These are phyloP conservation scores for Aureobasidium sp. DNA, from an alignment of 2,329 filamentous ascomycete species.

Conservation along the genomic window DNA sequence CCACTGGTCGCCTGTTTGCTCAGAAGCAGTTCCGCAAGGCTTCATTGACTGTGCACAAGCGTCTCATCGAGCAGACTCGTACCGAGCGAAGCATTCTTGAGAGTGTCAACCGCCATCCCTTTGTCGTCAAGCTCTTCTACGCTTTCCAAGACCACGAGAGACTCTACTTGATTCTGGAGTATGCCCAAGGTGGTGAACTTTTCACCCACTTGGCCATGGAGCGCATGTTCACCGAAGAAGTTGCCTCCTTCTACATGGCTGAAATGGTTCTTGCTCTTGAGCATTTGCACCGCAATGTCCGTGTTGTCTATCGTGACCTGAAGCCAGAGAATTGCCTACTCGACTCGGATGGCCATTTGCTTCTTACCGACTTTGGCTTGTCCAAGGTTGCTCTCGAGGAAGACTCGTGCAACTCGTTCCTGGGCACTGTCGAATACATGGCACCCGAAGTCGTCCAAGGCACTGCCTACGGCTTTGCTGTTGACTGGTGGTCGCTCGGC, in stretches of 20 bases:
- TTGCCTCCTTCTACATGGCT: conserved; percentile 94
- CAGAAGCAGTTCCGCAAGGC: conserved; percentile 99
- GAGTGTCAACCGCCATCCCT: conserved; percentile 91
- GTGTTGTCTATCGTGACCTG: conserved; percentile 91
- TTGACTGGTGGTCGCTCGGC: conserved; percentile 98
- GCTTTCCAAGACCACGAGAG: conserved; percentile 98
- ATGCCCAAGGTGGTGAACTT: conserved; percentile 91
- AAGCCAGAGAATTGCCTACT: conserved; percentile 97
- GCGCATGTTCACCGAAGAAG: conserved; percentile 87
- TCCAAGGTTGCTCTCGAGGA: conserved; percentile 84
- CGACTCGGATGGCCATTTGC: conserved; percentile 80
- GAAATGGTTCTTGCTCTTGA: conserved; percentile 93
- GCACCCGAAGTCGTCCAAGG: conserved; percentile 88
- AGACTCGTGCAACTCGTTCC: conserved; percentile 72
- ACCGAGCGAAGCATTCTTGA: conserved; percentile 92
- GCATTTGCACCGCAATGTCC: conserved; percentile 83
- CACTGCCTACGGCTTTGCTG: conserved; percentile 82
- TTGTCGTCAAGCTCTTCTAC: conserved; percentile 96
- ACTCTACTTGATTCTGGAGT: conserved; percentile 93
- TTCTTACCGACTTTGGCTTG: conserved; percentile 92
- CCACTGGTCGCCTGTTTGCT: conserved; percentile 82
- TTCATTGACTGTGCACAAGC: conserved; percentile 88
- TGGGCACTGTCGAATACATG: conserved; percentile 98
- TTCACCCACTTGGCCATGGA: conserved; percentile 92
- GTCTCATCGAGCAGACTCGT: conserved; percentile 92